Base-by-base conservation (phyloP, 192 early-diverging fungal genomes). In the Backusella sp. region DNA sequence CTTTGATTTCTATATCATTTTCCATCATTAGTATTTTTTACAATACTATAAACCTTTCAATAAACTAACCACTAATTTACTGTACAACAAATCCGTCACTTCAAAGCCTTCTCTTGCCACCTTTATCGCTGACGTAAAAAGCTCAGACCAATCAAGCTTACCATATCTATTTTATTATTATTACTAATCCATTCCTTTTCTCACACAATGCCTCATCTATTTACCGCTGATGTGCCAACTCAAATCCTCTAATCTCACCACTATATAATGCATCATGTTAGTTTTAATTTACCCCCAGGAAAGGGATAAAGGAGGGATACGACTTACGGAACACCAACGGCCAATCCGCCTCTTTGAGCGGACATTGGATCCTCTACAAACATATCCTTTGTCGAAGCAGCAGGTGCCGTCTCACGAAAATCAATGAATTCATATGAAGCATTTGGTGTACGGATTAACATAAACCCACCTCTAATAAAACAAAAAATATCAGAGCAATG, bases 161-260 rank as follows among this genome's bases (percentile, higher is more conserved):
- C 97, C 97, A 74, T 94, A 85, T 68, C 87, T 80, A 65, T 65
- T 34, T 7, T 79, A 17, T 35, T 4, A 11, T 41, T 14, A 15
- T n/a, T 68, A 15, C 39, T 21, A 37, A 70, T 19, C 9, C 44
- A 36, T 8, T 35, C 41, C 7, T 39, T 42, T 26, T 15, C 5
- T 35, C 8, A 49, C 21, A 42, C 7, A 7, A 36, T 28, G 15
- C 49, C 26, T 9, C 32, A 36, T 2, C 30, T 19, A 21, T 3
- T 66, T 83, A 91, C 82, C 80, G 82, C 44, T 85, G 83, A 74
- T 97, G 94, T 0, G 96, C 96, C 23, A 84, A 79, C 72, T 94
- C 90, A 70, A 96, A 90, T 32, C 97, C 97, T 15, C 92, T 88
- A 32, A 98, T 86, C 76, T 98, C 97, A 8, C 97, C 97, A 4